Percentiles rank a stretch among this genome's conserved stretches.
These are phyloP conservation scores for Hypomontagnella monticulosa DNA, from an alignment of 495 filamentous ascomycete species.

Conservation along the genomic window DNA sequence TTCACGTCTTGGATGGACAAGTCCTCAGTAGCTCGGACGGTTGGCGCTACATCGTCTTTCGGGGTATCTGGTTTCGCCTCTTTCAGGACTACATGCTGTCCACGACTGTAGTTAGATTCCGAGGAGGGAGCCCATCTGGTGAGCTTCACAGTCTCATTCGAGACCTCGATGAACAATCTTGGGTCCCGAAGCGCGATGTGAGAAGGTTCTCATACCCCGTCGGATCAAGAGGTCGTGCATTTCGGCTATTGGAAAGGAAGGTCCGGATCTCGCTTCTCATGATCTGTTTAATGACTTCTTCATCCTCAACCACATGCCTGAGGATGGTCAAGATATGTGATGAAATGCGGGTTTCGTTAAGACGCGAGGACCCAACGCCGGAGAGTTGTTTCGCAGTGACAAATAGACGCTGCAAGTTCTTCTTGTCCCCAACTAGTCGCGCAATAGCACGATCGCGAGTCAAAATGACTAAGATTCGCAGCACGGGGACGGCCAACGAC, in stretches of 20 bases:
- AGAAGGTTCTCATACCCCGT: slow-evolving; percentile 76
- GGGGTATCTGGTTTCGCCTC: slow-evolving; percentile 44
- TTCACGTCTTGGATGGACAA: slow-evolving; percentile 63
- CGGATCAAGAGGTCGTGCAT: slow-evolving; percentile 71
- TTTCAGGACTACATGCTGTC: slow-evolving; percentile 47
- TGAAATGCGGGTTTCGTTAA: slow-evolving; percentile 70
- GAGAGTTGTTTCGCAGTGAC: slow-evolving; percentile 93
- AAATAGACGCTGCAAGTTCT: slow-evolving; percentile 88
- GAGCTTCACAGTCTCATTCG: slow-evolving; percentile 84
- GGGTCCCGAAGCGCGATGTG: slow-evolving; percentile 86
- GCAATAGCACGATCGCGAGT: slow-evolving; percentile 82
- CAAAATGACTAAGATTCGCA: slow-evolving; percentile 88
- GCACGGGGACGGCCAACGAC: slow-evolving; percentile 80
- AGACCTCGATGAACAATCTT: slow-evolving; percentile 88
- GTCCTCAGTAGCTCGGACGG: slow-evolving; percentile 66
- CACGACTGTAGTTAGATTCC: slow-evolving; percentile 60
- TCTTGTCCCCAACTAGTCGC: slow-evolving; percentile 80
- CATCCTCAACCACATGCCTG: slow-evolving; percentile 93
- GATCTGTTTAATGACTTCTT: slow-evolving; percentile 86
- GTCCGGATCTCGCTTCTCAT: slow-evolving; percentile 90
- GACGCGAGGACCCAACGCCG: slow-evolving; percentile 73
- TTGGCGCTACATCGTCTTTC: slow-evolving; percentile 53
- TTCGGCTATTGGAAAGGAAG: slow-evolving; percentile 70
- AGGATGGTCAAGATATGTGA: slow-evolving; percentile 82
- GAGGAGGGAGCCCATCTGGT: slow-evolving; percentile 61